Conservation (phyloP, 352 stramenopile genomes). For the Globisporangium echinulatum region DNA sequence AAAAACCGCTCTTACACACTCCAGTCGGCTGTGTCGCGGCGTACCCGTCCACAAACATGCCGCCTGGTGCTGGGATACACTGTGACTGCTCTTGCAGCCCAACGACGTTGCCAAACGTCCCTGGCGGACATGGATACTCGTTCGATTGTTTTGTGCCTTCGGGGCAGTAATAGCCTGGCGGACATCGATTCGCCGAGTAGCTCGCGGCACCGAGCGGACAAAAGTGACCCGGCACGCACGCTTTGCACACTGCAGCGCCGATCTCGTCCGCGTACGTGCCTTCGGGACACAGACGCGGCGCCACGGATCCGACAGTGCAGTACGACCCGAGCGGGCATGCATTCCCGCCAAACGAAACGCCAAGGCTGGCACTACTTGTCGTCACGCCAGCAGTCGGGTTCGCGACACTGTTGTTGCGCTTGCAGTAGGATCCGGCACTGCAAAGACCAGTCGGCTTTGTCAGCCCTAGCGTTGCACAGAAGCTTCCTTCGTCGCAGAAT, state of each 20-base stretch:
- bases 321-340: conserved; percentile 43
- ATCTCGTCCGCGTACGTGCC: conserved; percentile 30
- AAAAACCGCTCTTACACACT: conserved; percentile 75
- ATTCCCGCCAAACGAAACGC: conserved; percentile 22
- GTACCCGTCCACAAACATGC: conserved; percentile 52
- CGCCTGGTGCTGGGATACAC: conserved; percentile 61
- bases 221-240: conserved; percentile 33
- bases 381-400: conserved; percentile 29
- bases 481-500: conserved; percentile 48
- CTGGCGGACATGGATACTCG: conserved; percentile 70
- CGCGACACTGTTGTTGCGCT: conserved; percentile 34
- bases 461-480: conserved; percentile 29
- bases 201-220: conserved; percentile 34
- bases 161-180: conserved; percentile 80
- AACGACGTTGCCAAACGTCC: conserved; percentile 62
- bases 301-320: conserved; percentile 32
- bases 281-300: conserved; percentile 30
- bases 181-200: conserved; percentile 55
- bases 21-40: conserved; percentile 40
- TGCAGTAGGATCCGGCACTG: conserved; percentile 40
- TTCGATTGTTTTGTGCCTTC: conserved; percentile 38
- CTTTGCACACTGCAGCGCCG: conserved; percentile 21
- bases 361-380: neutral
- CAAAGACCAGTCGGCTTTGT: conserved; percentile 33
- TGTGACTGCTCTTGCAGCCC: conserved; percentile 36